These are phyloP conservation scores for Phytophthora europaea DNA, from an alignment of 352 stramenopile species.

Conservation along the genomic window DNA sequence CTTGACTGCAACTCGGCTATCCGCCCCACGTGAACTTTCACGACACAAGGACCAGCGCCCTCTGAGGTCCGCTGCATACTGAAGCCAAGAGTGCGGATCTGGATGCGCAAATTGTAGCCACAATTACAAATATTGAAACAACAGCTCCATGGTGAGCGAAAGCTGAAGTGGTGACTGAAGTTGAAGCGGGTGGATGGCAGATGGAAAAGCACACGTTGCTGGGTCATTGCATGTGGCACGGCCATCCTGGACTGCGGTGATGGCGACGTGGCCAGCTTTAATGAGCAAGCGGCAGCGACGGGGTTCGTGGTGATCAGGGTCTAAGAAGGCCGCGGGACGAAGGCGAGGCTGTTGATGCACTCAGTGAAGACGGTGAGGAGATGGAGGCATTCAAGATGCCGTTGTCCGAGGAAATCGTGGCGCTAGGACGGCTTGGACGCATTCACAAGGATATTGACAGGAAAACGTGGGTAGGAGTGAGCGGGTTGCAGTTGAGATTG, in stretches of 20 bases:
- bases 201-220: conserved; percentile 9
- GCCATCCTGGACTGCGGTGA: neutral
- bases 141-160: too few relatives aligned
- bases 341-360: neutral
- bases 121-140: too few relatives aligned
- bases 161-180: too few relatives aligned
- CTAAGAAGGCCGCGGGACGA: conserved; percentile 21
- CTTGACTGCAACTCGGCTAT: conserved; percentile 24
- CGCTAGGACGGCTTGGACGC: conserved; percentile 40
- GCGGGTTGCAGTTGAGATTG: neutral
- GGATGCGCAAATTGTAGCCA: too few relatives aligned
- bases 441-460: conserved; percentile 49
- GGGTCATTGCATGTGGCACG: neutral
- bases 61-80: conserved; percentile 32
- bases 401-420: conserved; percentile 29
- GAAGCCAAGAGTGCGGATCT: too few relatives aligned
- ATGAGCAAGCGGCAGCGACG: conserved; percentile 7
- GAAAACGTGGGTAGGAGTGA: conserved; percentile 29
- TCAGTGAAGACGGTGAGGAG: neutral
- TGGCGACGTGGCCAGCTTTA: neutral
- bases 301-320: conserved; percentile 2
- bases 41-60: conserved; percentile 16
- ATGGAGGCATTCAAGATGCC: conserved; percentile 27
- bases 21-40: conserved; percentile 17
- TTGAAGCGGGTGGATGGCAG: neutral